Conservation (phyloP, 148 eudicot species). For the Camellia lanceoleosa region DNA sequence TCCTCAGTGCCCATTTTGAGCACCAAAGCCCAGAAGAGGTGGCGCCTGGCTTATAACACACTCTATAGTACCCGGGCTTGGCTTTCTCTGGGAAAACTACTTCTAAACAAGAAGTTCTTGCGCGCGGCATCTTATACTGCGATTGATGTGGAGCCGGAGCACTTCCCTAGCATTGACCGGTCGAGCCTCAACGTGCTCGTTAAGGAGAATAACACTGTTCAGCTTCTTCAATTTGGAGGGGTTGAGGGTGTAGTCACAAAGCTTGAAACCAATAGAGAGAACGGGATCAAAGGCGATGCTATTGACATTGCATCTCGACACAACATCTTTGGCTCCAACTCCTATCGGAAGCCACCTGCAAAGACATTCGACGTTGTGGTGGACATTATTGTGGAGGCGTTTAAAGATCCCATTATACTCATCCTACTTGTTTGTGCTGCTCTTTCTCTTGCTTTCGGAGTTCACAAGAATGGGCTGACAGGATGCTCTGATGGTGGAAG, state of each 20-base stretch:
- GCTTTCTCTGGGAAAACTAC: background rate
- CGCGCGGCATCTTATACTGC: background rate
- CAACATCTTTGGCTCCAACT: background rate
- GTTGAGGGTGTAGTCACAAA: background rate
- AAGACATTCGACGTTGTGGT: background rate
- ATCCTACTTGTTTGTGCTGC: slow-evolving; percentile 8
- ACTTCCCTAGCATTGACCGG: background rate
- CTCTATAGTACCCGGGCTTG: background rate
- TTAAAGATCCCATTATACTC: slow-evolving; percentile 3
- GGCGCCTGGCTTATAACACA: too few species aligned
- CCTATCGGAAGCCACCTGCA: background rate
- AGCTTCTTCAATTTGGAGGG: slow-evolving; percentile 8
- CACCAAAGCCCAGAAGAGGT: background rate
- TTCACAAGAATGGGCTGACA: background rate
- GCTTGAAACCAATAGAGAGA: background rate
- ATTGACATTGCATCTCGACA: background rate
- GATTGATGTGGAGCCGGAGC: background rate
- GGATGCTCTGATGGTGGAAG: slow-evolving; percentile 4
- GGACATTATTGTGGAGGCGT: background rate
- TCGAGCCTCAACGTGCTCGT: background rate
- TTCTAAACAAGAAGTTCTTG: too few species aligned
- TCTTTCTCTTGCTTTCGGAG: background rate
- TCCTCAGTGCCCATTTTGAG: background rate
- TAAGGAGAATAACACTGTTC: background rate
- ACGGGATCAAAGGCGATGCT: background rate